These are phyloP conservation scores for Mucor saturninus DNA, from an alignment of 371 early-diverging fungal genomes.

Conservation along the genomic window DNA sequence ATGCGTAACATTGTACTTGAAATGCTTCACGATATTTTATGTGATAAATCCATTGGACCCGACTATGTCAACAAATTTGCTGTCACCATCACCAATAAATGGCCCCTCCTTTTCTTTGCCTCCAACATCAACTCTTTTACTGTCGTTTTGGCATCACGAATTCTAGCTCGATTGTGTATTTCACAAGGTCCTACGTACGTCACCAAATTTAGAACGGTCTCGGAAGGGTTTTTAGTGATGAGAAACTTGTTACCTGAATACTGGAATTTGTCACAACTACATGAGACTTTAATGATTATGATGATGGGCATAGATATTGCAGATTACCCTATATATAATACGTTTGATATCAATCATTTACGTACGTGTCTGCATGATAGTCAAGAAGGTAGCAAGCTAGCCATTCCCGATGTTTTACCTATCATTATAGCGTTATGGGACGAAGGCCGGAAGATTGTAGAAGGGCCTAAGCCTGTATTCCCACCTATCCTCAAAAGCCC, in stretches of 20 bases:
- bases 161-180: slow-evolving; percentile 59
- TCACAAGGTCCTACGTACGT: slow-evolving; percentile 60
- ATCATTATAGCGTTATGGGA: slow-evolving; percentile 39
- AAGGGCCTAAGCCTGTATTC: slow-evolving; percentile 9
- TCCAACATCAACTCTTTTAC: slow-evolving; percentile 60
- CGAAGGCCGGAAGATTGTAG: slow-evolving; percentile 29
- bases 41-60: slow-evolving; percentile 42
- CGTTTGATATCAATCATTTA: slow-evolving; percentile 56
- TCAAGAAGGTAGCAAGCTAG: slow-evolving; percentile 12
- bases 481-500: slow-evolving; percentile 8
- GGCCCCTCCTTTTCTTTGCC: slow-evolving; percentile 73
- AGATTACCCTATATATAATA: slow-evolving; percentile 50
- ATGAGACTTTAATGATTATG: slow-evolving; percentile 60
- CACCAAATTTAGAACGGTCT: slow-evolving; percentile 56
- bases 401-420: slow-evolving; percentile 44
- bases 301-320: slow-evolving; percentile 68
- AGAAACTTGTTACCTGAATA: slow-evolving; percentile 58
- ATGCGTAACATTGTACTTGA: slow-evolving; percentile 76
- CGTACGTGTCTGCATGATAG: slow-evolving; percentile 38
- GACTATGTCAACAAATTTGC: slow-evolving; percentile 56
- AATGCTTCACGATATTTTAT: slow-evolving; percentile 72
- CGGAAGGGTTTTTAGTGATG: slow-evolving; percentile 70
- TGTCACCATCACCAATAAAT: slow-evolving; percentile 69
- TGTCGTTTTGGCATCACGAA: slow-evolving; percentile 63
- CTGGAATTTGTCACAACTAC: slow-evolving; percentile 67